A percentile compares a stretch with the other conserved stretches of the same genome.
phyloP scores from a whole-genome alignment of 352 stramenopile species.

The Vaucheria bursata region DNA sequence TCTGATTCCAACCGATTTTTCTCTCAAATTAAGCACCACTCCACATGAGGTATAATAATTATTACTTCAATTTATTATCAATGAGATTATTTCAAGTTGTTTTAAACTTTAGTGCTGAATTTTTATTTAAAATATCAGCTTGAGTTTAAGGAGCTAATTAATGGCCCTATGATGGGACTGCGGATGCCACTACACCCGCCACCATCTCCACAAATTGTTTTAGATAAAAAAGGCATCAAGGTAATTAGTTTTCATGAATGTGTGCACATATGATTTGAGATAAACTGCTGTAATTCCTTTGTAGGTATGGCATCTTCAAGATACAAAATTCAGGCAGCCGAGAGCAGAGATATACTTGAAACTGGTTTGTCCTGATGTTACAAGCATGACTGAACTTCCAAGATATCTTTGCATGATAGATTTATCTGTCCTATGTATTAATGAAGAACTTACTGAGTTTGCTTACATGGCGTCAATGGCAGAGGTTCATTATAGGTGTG shows the following conservation, averaged over 20 bases:
- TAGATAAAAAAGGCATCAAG: neutral
- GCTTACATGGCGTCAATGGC: conserved; percentile 28
- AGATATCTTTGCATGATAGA: conserved; percentile 10
- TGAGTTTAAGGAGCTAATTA: neutral
- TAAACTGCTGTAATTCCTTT: neutral
- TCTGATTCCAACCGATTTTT: no score
- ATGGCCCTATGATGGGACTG: neutral
- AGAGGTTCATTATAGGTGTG: conserved; percentile 28
- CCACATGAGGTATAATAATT: no score
- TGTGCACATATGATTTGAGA: neutral
- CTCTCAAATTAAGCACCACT: no score
- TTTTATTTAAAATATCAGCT: no score
- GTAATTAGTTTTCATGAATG: neutral
- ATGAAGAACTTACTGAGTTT: conserved; percentile 37
- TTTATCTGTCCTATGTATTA: conserved; percentile 26
- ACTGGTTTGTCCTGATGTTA: conserved; percentile 4
- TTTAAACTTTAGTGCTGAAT: no score
- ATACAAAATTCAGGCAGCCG: conserved; percentile 24
- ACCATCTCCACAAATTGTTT: neutral
- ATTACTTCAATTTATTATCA: no score
- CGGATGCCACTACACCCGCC: neutral
- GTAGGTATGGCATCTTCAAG: conserved; percentile 39
- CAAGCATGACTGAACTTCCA: neutral
- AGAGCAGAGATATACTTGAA: conserved; percentile 36
- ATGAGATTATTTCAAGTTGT: no score